These are phyloP conservation scores for Tricholoma flavovirens DNA, from an alignment of 768 basidiomycete genomes.

Conservation along the genomic window DNA sequence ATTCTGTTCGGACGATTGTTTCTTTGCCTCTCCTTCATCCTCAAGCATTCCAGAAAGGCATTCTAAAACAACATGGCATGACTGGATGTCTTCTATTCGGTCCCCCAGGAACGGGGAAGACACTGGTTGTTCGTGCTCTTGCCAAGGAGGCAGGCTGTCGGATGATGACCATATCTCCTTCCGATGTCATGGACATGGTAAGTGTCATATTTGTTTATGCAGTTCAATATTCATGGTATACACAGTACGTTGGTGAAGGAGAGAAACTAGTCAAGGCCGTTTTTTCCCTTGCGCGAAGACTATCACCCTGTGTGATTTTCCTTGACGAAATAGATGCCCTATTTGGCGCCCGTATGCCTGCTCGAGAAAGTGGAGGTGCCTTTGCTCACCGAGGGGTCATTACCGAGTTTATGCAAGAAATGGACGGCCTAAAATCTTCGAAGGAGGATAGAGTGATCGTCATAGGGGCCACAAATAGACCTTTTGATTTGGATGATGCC, in stretches of 20 bases:
- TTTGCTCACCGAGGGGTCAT: conserved; percentile 84
- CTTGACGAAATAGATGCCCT: conserved; percentile 93
- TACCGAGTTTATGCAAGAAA: conserved; percentile 94
- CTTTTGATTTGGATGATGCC: conserved; percentile 88
- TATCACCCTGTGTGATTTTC: conserved; percentile 92
- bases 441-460: conserved; percentile 80
- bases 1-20: conserved; percentile 87
- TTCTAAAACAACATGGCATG: conserved; percentile 88
- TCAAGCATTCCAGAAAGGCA: conserved; percentile 80
- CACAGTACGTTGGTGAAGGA: conserved; percentile 81
- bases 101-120: conserved; percentile 88
- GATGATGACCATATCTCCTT: conserved; percentile 87
- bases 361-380: conserved; percentile 69
- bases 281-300: conserved; percentile 77
- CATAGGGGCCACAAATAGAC: conserved; percentile 91
- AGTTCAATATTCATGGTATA: neutral
- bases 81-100: conserved; percentile 89
- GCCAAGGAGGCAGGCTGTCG: conserved; percentile 92
- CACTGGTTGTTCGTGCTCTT: conserved; percentile 80
- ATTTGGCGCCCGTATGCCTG: conserved; percentile 79
- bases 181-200: conserved; percentile 96
- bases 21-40: conserved; percentile 86
- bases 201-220: conserved; percentile 14
- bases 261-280: conserved; percentile 87
- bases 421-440: conserved; percentile 86